Conservation (phyloP, 129 eudicot species). For the Arctium minus region DNA sequence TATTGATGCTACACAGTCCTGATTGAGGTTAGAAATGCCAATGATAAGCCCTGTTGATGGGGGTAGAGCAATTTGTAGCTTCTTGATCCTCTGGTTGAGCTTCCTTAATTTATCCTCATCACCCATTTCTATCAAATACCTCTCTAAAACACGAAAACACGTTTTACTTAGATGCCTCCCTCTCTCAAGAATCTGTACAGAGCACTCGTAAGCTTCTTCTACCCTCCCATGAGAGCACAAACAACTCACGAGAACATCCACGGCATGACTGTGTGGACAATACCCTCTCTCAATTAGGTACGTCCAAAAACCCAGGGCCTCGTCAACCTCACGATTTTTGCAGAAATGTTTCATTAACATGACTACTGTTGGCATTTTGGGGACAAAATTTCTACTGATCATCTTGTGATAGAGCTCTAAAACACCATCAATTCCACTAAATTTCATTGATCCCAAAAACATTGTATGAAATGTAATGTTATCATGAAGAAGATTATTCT, state of each 20-base stretch:
- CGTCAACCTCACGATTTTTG: slow-evolving; percentile 38
- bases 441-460: slow-evolving; percentile 56
- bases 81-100: slow-evolving; percentile 46
- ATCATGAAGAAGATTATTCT: slow-evolving; percentile 47
- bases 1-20: background rate
- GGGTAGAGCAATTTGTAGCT: slow-evolving; percentile 39
- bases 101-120: slow-evolving; percentile 42
- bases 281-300: slow-evolving; percentile 63
- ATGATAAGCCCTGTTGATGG: slow-evolving; percentile 40
- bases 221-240: slow-evolving; percentile 64
- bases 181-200: slow-evolving; percentile 51
- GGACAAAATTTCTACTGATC: slow-evolving; percentile 55
- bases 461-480: slow-evolving; percentile 66
- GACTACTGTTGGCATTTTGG: slow-evolving; percentile 60
- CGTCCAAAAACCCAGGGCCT: slow-evolving; percentile 58
- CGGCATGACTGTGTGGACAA: slow-evolving; percentile 74
- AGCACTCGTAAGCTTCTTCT: slow-evolving; percentile 54
- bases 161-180: slow-evolving; percentile 60
- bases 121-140: slow-evolving; percentile 37
- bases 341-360: slow-evolving; percentile 75
- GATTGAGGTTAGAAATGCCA: slow-evolving; percentile 16
- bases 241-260: slow-evolving; percentile 60
- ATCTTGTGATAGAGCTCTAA: slow-evolving; percentile 49
- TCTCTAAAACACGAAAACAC: slow-evolving; percentile 56
- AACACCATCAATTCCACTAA: slow-evolving; percentile 43